Base-by-base conservation (phyloP, 768 basidiomycete species). In the Lentinula sp. region DNA sequence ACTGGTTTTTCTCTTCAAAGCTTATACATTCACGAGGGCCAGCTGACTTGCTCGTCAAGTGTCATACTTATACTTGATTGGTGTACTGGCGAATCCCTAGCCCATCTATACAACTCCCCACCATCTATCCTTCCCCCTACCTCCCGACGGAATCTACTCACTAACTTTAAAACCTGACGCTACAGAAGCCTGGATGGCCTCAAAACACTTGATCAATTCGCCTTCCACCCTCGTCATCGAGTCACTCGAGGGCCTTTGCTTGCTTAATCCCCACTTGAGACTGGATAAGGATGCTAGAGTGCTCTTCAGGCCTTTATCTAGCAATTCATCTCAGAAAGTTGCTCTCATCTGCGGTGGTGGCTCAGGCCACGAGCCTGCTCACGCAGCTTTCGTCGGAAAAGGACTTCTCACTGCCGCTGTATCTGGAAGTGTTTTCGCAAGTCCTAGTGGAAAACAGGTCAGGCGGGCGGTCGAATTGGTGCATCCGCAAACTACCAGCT, bases 321-420 rank as follows among this genome's bases (percentile, higher is more conserved):
- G 82, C 28, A 65, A 73, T n/a, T 80, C 72, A 36, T 83, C 88
- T 70, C 80, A 82, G 23, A 85, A 85, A 68, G 93, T 94, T 46
- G 83, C 88, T 2, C 76, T 94, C 13, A 78, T 94, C 66, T 92
- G 89, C 66, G 92, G 92, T 8, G 92, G 93, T 5, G 92, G 93
- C 36, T 85, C 88, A 28, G 91, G 95, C 4, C 95, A 97, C 69
- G 95, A 97, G 68, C 95, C 95, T 6, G 84, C 93, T 15, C 93
- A 95, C 73, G 84, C 91, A 4, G 90, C 85, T 1, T 95, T 90
- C 66, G 93, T 96, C n/a, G 90, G 91, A 43, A 73, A 84, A 62
- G 94, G 94, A 32, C 87, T 95, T 66, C 76, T 96, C 45, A 85
- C 66, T 80, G 85, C 86, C 39, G 92, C 94, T 36, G 90, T 96